Base-by-base conservation (phyloP, 257 asterid species). In the Scutellaria barbata region DNA sequence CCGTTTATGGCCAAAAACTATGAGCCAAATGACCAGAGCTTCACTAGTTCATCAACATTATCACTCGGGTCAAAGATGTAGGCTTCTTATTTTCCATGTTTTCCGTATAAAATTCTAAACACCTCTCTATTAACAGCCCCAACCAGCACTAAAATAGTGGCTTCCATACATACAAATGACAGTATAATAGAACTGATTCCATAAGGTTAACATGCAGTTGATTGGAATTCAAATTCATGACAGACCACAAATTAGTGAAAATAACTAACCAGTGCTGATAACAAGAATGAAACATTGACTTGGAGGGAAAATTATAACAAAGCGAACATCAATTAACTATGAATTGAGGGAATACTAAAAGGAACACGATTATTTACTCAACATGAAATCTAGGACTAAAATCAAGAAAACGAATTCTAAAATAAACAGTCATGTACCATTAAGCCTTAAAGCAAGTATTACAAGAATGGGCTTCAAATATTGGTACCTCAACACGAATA, bases 401-500 rank as follows among this genome's bases (percentile, higher is more conserved):
- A 0, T 45, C 17, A 46, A 46, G 52, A 7, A 0, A 11, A 46
- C 52, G 12, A 12, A 9, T 12, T 46, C 52, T 46, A 5, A 46
- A 46, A 46, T 46, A 13, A 46, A 46, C 6, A 46, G 4, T 46
- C 20, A 33, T 25, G 47, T 66, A 62, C 9, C 55, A 43, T 63
- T 46, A 53, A 61, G 18, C 42, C 59, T 47, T 25, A 37, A 58
- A 54, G 42, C 41, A 41, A 69, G 68, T 25, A 65, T 65, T 70
- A 22, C 62, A 73, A 60, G 54, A 43, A 62, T 52, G 72, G 54
- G 16, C 59, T 54, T 78, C 30, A 14, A 80, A 58, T 16, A 63
- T 40, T 40, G 14, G 76, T 85, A 95, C 99, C 99, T 92, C 98
- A 50, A 95, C 98, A 63, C 99, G 99, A 76, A 95, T 95, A 81